Base-by-base conservation (phyloP, 768 basidiomycete genomes). In the Tricholoma hemisulphureum region DNA sequence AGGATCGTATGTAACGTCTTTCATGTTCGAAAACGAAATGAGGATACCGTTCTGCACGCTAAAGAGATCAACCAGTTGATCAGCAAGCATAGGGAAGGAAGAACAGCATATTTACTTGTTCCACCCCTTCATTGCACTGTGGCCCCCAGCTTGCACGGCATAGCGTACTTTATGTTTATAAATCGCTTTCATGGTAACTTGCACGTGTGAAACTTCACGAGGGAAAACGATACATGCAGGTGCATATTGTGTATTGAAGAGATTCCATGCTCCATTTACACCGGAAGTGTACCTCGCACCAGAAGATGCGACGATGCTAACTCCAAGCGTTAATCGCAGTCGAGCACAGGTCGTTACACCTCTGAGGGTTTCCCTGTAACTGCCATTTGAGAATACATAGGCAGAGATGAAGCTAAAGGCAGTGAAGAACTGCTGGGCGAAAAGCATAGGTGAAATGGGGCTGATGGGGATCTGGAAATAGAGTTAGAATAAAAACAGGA, bases 71-170 rank as follows among this genome's bases (percentile, higher is more conserved):
- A 11, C 16, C 46, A 16, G 77, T 70, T n/a, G n/a, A 24, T 32
- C 10, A 11, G 13, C 13, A 14, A 32, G 28, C 24, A 26, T 39
- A 3, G 14, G 48, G n/a, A 31, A 11, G 23, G 29, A 24, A 7
- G 24, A 35, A 41, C 14, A 37, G 23, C 58, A 18, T 7, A 23
- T 74, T 52, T 60, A 79, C 77, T 65, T 75, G 65, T 79, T 77
- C 76, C 76, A 79, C 14, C 74, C 77, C n/a, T 60, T 66, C 74
- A 75, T 76, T 6, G 69, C 76, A 55, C 71, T 73, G 56, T 79
- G 78, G 6, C 74, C 74, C 13, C 76, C 78, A 5, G 76, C 71
- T 60, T 75, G 76, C 2, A 79, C 78, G 21, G 76, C 76, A 58
- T 79, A 79, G 23, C 66, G 69, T 21, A 72, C 66, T 37, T 69